A percentile compares a stretch with the other conserved stretches of the same genome.
phyloP scores from a whole-genome alignment of 352 stramenopile genomes.

The Plasmopara viticola region DNA sequence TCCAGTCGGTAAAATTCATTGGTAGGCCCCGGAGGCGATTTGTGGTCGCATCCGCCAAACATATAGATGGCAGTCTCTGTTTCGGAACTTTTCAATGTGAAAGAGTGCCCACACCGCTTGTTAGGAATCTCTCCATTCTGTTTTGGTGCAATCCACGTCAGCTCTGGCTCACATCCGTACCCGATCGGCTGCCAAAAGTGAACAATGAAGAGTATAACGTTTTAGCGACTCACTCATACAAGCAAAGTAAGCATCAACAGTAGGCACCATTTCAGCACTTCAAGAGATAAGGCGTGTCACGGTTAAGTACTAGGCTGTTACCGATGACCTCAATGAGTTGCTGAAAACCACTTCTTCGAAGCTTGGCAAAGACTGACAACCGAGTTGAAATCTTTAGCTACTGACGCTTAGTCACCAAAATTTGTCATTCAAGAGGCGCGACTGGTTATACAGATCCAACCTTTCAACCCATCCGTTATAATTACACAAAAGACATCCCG shows the following conservation, averaged over 20 bases:
- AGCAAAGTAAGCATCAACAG: constrained; percentile 1
- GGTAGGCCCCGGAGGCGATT: constrained; percentile 87
- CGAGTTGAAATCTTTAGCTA: not conserved
- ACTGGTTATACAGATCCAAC: constrained; percentile 20
- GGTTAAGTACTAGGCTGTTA: no score
- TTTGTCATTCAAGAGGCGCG: constrained; percentile 23
- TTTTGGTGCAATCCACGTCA: constrained; percentile 84
- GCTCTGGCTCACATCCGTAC: constrained; percentile 80
- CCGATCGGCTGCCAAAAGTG: constrained; percentile 54
- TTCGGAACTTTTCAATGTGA: constrained; percentile 83
- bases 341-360: not conserved
- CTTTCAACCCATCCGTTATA: constrained; percentile 17
- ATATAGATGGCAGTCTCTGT: constrained; percentile 69
- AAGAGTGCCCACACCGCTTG: constrained; percentile 93
- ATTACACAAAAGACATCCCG: constrained; percentile 8
- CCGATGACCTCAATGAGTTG: not conserved
- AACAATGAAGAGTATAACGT: constrained; percentile 5
- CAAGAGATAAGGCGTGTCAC: not conserved
- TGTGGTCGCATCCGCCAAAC: constrained; percentile 89
- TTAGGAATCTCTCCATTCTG: constrained; percentile 90
- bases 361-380: not conserved
- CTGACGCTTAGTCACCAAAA: not conserved
- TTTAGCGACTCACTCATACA: constrained; percentile 3
- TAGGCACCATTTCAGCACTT: constrained; percentile 23
- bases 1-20: constrained; percentile 94